These are phyloP conservation scores for Rubroboletus satanas DNA, from an alignment of 768 basidiomycete species.

Conservation along the genomic window DNA sequence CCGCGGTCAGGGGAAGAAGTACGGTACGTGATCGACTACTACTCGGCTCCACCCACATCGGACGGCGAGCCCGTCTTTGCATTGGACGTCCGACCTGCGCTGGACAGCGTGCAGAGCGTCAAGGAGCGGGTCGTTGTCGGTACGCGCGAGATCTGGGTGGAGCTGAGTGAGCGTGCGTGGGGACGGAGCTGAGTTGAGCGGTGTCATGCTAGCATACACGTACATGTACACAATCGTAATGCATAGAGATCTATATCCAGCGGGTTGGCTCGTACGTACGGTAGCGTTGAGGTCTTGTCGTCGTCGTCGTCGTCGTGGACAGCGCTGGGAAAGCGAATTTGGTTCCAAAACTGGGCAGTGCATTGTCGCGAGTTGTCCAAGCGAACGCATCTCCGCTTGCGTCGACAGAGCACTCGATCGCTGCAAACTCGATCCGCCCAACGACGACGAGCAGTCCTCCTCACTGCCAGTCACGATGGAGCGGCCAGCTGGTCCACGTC, in stretches of 20 bases:
- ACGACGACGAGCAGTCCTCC: neutral
- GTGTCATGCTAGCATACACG: slow-evolving; percentile 8
- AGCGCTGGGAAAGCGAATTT: slow-evolving; percentile 7
- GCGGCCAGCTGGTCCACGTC: slow-evolving; percentile 56
- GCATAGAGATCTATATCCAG: neutral
- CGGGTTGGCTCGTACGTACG: neutral
- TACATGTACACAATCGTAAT: slow-evolving; percentile 6
- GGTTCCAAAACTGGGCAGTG: slow-evolving; percentile 24
- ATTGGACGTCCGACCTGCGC: slow-evolving; percentile 90
- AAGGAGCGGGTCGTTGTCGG: slow-evolving; percentile 69
- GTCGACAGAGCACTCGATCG: slow-evolving; percentile 9
- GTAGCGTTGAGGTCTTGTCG: neutral
- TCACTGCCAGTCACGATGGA: slow-evolving; percentile 37
- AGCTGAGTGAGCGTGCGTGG: slow-evolving; percentile 31
- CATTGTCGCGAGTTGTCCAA: slow-evolving; percentile 14
- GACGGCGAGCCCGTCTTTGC: slow-evolving; percentile 95
- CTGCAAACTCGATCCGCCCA: neutral
- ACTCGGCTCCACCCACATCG: slow-evolving; percentile 83
- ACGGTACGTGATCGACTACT: slow-evolving; percentile 98
- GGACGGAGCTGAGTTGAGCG: slow-evolving; percentile 14
- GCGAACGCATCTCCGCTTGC: slow-evolving; percentile 2
- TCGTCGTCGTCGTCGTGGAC: slow-evolving; percentile 3
- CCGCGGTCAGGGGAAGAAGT: slow-evolving; percentile 76
- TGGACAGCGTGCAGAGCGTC: slow-evolving; percentile 79
- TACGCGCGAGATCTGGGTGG: slow-evolving; percentile 65